Evolutionary conservation across 306 rosid genomes (phyloP), one percentile per base, ranked within the genome.

Genomic region (Mimosa pudica): DNA sequence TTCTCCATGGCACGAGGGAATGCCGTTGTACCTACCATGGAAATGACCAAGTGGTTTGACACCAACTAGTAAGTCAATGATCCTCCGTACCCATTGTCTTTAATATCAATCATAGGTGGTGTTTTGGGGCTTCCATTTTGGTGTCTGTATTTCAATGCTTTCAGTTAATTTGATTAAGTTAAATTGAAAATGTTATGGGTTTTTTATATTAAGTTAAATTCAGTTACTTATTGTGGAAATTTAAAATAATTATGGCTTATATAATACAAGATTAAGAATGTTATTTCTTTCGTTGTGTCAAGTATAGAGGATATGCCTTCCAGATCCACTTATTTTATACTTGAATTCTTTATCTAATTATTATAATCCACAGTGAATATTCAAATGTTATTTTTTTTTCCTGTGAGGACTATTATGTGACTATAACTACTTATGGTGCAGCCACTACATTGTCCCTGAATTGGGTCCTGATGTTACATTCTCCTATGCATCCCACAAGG

Each of bases 1-100:
- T 90, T 90, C 85, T 91, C 98, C 84, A 93, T 91, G 96, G 98
- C 94, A 35, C 88, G 98, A 73, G 98, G 98, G 68, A 89, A 91
- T 85, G 90, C 90, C 17, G 36, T 88, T 44, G 87, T 89, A 58
- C 96, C 94, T 17, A 92, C 97, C 63, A 93, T 93, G 94, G 96
- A 91, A 87, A 93, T 91, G 96, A 91, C 96, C 84, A 91, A 93
- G 88, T 93, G 96, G 96, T 89, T 93, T 70, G 96, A 90, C 85
- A 93, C 97, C 80, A 93, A 93, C 85, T 84, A 84, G 87, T 84
- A 78, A 85, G 98, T 91, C 33, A 38, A 47, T n/a, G 18, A 1
- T 44, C 7, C n/a, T 38, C 30, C 49, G 49, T 41, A 18, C 18
- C 10, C 17, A 69, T 69, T 42, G 3, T 68, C 33, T 17, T 68